phyloP scores from a whole-genome alignment of 305 asterid species.

The Fraxinus nigra region DNA sequence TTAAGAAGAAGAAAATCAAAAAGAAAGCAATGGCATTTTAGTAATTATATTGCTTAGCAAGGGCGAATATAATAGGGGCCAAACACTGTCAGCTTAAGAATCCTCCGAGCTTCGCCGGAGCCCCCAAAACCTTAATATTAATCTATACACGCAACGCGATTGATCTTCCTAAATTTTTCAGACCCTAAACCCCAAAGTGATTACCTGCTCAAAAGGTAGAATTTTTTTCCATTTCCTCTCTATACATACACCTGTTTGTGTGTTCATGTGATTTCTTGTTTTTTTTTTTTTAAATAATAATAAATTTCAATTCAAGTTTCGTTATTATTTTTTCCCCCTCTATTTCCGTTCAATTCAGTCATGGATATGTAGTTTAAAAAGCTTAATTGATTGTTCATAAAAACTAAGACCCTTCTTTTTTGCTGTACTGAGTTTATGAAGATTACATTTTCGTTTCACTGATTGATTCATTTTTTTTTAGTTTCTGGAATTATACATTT shows the following conservation, averaged over 20 bases:
- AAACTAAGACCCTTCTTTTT: slow-evolving; percentile 10
- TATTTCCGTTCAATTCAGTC: slow-evolving; percentile 16
- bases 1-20: neutral
- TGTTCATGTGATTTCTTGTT: slow-evolving; percentile 3
- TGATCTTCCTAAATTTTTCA: slow-evolving; percentile 30
- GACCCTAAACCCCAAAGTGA: slow-evolving; percentile 11
- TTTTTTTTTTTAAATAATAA: slow-evolving; percentile 2
- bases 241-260: neutral
- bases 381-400: slow-evolving; percentile 16
- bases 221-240: neutral
- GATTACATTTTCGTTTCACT: neutral
- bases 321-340: neutral
- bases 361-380: neutral
- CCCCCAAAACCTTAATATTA: slow-evolving; percentile 20
- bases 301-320: neutral
- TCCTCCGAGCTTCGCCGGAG: slow-evolving; percentile 24
- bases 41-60: neutral
- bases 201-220: slow-evolving; percentile 25
- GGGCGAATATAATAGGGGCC: slow-evolving; percentile 27
- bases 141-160: slow-evolving; percentile 16
- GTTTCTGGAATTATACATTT: slow-evolving; percentile 12
- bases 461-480: neutral
- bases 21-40: neutral
- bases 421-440: slow-evolving; percentile 3
- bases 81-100: slow-evolving; percentile 17